Base-by-base conservation (phyloP, 2,329 filamentous ascomycete genomes). In the Trichoderma sp. region DNA sequence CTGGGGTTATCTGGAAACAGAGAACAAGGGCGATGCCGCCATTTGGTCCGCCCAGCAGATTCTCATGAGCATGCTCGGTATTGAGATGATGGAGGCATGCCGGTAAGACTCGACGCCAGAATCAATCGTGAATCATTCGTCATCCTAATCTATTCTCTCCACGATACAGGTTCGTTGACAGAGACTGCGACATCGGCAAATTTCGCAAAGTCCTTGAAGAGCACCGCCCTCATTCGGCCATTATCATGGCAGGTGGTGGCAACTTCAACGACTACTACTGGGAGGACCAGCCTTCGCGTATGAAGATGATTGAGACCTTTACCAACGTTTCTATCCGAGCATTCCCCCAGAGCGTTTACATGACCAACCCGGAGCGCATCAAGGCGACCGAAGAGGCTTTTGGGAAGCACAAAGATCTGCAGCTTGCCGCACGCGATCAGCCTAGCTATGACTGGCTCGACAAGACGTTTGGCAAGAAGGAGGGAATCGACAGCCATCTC, bases 1-100 rank as follows among this genome's bases (percentile, higher is more conserved):
- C 36, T 69, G 66, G 66, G 66, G 66, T 4, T 69, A 69, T 24
- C 30, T 69, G 14, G 66, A 69, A 14, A 69, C 66, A 15, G 66
- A 69, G 28, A 69, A 69, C 39, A 69, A 69, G 56, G 66, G 66
- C 21, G 66, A 69, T 47, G 66, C 66, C 28, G 66, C 66, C 36
- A 69, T 69, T 21, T 69, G 66, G 66, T 69, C 66, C 7, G 66
- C 66, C 6, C 66, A 69, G 39, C 66, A 69, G 36, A 69, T 69
- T 8, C 66, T 69, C 66, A 69, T 69, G 66, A 69, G 66, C 34
- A 61, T 69, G 66, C 66, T 69, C 14, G 66, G 66, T 6, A 61
- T 69, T 43, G 66, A 69, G 66, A 69, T 69, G 66, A 69, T 69
- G 66, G 66, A 69, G 28, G 66, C 66, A 11, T 69, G 66, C n/a